These are phyloP conservation scores for Wickerhamomyces sp. DNA, from an alignment of 1,139 yeast genomes.

Conservation along the genomic window DNA sequence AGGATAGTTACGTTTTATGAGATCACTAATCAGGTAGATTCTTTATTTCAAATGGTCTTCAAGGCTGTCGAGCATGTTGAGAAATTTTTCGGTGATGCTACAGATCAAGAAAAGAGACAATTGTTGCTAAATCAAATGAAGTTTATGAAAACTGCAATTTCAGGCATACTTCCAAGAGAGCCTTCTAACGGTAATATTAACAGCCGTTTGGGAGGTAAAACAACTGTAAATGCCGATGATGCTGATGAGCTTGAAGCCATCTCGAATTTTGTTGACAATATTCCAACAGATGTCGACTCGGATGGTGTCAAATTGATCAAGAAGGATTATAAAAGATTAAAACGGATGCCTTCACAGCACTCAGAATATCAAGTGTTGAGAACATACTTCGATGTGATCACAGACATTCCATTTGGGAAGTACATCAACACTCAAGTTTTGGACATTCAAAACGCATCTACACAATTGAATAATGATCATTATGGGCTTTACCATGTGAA, in stretches of 20 bases:
- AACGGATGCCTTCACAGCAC: constrained; percentile 51
- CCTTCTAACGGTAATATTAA: not conserved
- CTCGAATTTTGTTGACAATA: constrained; percentile 40
- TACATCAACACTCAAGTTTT: constrained; percentile 24
- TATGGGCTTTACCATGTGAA: constrained; percentile 81
- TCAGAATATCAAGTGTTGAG: constrained; percentile 64
- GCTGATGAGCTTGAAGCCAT: constrained; percentile 41
- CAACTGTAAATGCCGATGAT: constrained; percentile 39
- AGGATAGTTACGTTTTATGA: constrained; percentile 32
- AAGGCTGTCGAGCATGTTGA: constrained; percentile 29
- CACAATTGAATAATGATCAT: constrained; percentile 71
- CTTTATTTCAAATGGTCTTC: constrained; percentile 28
- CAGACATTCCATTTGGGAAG: constrained; percentile 61
- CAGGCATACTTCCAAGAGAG: constrained; percentile 37
- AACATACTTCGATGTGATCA: constrained; percentile 59
- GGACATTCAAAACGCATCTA: constrained; percentile 50
- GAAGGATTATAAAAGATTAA: constrained; percentile 56
- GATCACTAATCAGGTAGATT: constrained; percentile 33
- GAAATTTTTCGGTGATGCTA: constrained; percentile 42
- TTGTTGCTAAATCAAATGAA: constrained; percentile 59
- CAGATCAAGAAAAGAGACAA: constrained; percentile 49
- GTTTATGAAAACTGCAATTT: constrained; percentile 50
- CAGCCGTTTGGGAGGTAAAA: not conserved
- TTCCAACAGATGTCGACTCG: constrained; percentile 29
- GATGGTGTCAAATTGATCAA: constrained; percentile 52